phyloP scores from a whole-genome alignment of 768 basidiomycete species.

The Xerocomus brunneocitrinus region DNA sequence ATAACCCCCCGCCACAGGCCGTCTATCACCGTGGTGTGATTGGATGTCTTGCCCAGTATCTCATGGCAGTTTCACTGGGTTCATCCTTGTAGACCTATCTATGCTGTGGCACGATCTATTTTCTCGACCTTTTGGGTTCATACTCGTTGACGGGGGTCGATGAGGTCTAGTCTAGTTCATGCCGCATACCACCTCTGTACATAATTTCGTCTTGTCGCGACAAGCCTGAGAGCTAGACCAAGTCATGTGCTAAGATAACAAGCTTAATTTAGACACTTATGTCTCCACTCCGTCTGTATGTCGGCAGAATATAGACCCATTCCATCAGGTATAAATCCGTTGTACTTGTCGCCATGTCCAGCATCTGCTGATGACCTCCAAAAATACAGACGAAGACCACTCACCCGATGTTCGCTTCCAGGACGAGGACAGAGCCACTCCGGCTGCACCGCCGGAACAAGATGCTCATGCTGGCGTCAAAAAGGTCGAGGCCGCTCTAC shows the following conservation, averaged over 20 bases:
- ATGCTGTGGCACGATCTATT: not conserved
- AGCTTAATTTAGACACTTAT: too few relatives aligned
- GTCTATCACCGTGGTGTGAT: not conserved
- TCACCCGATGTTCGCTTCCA: not conserved
- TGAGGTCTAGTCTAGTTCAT: not conserved
- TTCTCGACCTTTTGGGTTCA: not conserved
- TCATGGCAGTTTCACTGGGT: not conserved
- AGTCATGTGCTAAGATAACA: too few relatives aligned
- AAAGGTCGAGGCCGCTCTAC: constrained; percentile 47
- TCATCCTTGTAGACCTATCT: not conserved
- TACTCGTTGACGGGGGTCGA: not conserved
- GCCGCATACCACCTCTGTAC: not conserved
- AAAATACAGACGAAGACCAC: constrained; percentile 5
- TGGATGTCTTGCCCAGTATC: not conserved
- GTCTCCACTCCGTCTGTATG: too few relatives aligned
- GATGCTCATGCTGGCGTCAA: constrained; percentile 40
- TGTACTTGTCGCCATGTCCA: too few relatives aligned
- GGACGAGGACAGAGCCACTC: not conserved
- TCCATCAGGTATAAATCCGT: constrained; percentile 14
- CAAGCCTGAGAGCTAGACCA: too few relatives aligned
- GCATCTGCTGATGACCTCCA: constrained; percentile 1
- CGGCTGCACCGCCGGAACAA: constrained; percentile 6
- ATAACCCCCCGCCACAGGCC: not conserved
- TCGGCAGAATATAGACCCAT: constrained; percentile 12
- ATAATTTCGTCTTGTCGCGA: not conserved